phyloP scores from a whole-genome alignment of 306 rosid species.

The Acmispon strigosus region DNA sequence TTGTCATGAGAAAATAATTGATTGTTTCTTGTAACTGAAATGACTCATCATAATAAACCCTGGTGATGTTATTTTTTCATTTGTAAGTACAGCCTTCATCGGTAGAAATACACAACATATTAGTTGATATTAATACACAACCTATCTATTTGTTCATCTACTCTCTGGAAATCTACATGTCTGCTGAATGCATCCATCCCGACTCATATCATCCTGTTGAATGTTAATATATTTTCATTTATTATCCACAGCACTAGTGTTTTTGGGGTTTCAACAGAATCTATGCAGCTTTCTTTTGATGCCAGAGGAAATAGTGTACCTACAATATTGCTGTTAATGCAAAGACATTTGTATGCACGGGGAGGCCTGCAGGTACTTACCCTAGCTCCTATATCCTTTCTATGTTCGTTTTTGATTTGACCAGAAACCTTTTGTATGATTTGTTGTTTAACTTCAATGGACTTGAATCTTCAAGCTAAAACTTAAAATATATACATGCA shows the following conservation, averaged over 20 bases:
- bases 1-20: background rate
- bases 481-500: slow-evolving; percentile 30
- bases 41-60: background rate
- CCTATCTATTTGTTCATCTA: background rate
- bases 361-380: slow-evolving; percentile 87
- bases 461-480: slow-evolving; percentile 27
- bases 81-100: background rate
- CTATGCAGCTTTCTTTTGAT: slow-evolving; percentile 99
- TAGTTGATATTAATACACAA: background rate
- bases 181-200: background rate
- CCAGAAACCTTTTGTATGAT: slow-evolving; percentile 4
- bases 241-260: slow-evolving; percentile 65
- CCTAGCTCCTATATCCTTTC: background rate
- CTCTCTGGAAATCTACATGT: background rate
- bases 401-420: background rate
- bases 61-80: background rate
- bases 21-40: background rate
- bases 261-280: slow-evolving; percentile 96
- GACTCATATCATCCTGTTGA: slow-evolving; percentile 14
- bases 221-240: slow-evolving; percentile 29
- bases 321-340: slow-evolving; percentile 84
- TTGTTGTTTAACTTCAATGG: slow-evolving; percentile 14
- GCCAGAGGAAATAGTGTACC: slow-evolving; percentile 98
- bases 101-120: background rate
- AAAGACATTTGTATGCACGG: slow-evolving; percentile 71